These are phyloP conservation scores for Isoetes taiwanensis DNA, from an alignment of 75 land plant species.

Conservation along the genomic window DNA sequence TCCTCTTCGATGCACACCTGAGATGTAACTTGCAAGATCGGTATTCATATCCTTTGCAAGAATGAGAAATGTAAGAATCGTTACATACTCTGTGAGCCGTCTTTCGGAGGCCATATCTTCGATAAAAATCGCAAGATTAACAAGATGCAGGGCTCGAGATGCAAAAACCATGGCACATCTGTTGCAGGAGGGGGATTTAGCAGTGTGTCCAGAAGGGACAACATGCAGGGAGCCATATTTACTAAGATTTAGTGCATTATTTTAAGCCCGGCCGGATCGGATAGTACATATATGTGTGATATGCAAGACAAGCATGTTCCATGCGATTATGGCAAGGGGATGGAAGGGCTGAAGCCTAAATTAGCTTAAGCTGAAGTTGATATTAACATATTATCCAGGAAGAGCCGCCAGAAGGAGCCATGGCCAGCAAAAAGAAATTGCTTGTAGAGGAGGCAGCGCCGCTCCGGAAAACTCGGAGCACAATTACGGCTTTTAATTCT, in stretches of 20 bases:
- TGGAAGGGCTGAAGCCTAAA: too few species aligned
- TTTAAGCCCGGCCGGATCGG: background rate
- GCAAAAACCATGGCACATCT: background rate
- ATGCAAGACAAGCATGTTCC: background rate
- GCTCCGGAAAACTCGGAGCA: too few species aligned
- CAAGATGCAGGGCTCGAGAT: background rate
- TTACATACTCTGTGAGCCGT: background rate
- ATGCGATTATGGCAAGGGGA: background rate
- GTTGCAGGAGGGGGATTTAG: background rate
- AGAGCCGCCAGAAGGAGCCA: too few species aligned
- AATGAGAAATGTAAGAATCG: too few species aligned
- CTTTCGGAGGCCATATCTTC: background rate
- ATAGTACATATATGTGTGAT: background rate
- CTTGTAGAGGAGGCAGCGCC: too few species aligned
- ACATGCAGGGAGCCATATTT: slow-evolving; percentile 1
- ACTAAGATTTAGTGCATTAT: background rate
- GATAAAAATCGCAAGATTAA: background rate
- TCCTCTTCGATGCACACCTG: too few species aligned
- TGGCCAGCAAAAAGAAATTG: too few species aligned
- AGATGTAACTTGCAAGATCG: too few species aligned
- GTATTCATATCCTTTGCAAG: too few species aligned
- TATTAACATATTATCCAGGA: too few species aligned
- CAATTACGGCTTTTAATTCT: too few species aligned
- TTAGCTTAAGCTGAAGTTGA: too few species aligned
- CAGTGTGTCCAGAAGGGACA: slow-evolving; percentile 1